Evolutionary conservation across 345 rosid genomes (phyloP).

Genomic region (Populus alba): DNA sequence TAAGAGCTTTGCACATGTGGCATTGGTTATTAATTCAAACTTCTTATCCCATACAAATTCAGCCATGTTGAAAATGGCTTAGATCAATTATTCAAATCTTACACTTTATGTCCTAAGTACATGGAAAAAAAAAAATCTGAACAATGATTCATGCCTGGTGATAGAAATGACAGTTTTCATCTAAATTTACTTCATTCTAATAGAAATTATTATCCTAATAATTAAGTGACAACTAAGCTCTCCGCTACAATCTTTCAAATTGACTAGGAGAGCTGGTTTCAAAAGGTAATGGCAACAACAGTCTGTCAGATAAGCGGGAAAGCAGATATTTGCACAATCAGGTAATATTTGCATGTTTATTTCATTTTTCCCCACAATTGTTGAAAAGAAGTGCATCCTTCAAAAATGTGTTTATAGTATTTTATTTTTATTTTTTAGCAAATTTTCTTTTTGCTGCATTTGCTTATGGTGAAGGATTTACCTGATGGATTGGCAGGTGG

Average conservation of each 20-base stretch:
- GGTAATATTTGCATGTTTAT: background rate
- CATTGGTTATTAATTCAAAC: background rate
- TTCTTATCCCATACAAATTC: background rate
- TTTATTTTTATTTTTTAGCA: background rate
- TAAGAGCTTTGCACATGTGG: background rate
- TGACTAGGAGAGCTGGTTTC: background rate
- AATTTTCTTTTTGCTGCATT: conserved; percentile 3
- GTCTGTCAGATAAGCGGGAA: background rate
- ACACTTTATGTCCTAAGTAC: background rate
- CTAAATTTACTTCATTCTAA: background rate
- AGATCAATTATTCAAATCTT: background rate
- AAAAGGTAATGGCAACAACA: background rate
- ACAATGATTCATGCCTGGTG: background rate
- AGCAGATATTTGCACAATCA: background rate
- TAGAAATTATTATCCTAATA: background rate
- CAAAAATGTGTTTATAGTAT: conserved; percentile 3
- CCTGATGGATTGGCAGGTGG: conserved; percentile 97
- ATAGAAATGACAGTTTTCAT: background rate
- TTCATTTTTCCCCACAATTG: background rate
- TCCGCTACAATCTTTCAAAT: background rate
- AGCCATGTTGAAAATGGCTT: background rate
- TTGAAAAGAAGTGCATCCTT: background rate
- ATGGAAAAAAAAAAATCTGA: background rate
- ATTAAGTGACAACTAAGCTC: background rate
- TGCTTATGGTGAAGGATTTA: conserved; percentile 26